phyloP scores from a whole-genome alignment of 257 asterid genomes.

The Nicotiana tomentosiformis region DNA sequence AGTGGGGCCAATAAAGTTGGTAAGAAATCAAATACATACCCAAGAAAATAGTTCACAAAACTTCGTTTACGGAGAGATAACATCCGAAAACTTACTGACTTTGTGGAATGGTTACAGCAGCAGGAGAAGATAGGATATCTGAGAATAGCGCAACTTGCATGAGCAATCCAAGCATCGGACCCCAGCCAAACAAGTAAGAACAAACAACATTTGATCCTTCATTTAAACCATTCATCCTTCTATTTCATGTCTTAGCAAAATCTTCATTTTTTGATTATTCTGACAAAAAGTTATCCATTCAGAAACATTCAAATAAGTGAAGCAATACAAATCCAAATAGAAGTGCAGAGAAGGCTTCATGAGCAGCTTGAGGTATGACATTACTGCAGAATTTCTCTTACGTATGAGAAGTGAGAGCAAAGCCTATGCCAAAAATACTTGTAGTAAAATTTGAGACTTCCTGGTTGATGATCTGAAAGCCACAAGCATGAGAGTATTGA shows the following conservation, averaged over 20 bases:
- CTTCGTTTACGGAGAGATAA: neutral
- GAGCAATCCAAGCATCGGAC: conserved; percentile 37
- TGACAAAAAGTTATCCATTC: conserved; percentile 17
- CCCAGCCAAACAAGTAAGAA: conserved; percentile 64
- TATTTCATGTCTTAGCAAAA: neutral
- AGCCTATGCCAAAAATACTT: neutral
- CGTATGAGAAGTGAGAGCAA: neutral
- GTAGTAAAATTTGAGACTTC: neutral
- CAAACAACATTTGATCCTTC: neutral
- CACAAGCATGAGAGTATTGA: neutral
- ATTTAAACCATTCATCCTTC: neutral
- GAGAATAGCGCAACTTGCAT: conserved; percentile 50
- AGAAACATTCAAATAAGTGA: conserved; percentile 68
- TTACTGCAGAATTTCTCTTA: neutral
- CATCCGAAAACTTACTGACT: conserved; percentile 15
- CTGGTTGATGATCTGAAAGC: neutral
- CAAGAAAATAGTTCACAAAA: conserved; percentile 8
- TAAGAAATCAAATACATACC: conserved; percentile 31
- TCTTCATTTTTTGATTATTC: neutral
- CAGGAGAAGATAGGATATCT: conserved; percentile 44
- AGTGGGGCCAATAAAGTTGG: conserved; percentile 62
- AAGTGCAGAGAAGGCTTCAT: conserved; percentile 73
- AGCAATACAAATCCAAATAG: conserved; percentile 84
- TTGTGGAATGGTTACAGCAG: conserved; percentile 34
- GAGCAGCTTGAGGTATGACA: conserved; percentile 82